phyloP scores from a whole-genome alignment of 2,329 filamentous ascomycete genomes.

The Madurella fahalii region DNA sequence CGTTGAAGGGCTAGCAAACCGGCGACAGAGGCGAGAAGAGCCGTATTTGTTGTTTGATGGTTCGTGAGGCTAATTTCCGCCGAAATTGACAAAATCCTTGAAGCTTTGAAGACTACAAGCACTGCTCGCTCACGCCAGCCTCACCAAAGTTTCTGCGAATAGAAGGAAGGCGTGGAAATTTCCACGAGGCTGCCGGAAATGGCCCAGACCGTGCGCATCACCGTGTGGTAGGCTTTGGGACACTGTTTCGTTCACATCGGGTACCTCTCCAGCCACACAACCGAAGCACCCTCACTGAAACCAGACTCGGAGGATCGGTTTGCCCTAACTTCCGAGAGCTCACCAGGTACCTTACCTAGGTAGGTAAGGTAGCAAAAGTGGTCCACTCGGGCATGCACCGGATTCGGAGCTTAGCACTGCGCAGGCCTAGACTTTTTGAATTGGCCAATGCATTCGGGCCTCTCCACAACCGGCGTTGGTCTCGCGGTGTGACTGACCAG shows the following conservation, averaged over 20 bases:
- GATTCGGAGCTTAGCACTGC: conserved; percentile 7
- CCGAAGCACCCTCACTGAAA: too few relatives aligned
- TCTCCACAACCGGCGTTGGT: conserved; percentile 16
- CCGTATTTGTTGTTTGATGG: not conserved
- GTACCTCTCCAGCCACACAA: too few relatives aligned
- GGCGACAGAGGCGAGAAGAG: not conserved
- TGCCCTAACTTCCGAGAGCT: too few relatives aligned
- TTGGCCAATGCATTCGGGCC: conserved; percentile 20
- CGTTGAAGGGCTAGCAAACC: not conserved
- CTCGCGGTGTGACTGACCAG: conserved; percentile 12
- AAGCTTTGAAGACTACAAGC: not conserved
- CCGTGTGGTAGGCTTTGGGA: not conserved
- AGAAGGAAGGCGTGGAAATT: not conserved
- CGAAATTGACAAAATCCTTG: not conserved
- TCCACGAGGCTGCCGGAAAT: not conserved
- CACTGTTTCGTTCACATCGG: not conserved
- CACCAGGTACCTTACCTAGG: too few relatives aligned
- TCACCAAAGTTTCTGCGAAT: not conserved
- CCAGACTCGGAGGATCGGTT: too few relatives aligned
- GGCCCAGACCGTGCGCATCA: not conserved
- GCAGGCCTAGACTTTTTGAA: conserved; percentile 4
- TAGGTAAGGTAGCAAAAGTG: too few relatives aligned
- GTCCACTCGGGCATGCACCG: conserved; percentile 2
- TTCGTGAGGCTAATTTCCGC: not conserved
- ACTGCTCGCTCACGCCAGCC: not conserved